Evolutionary conservation across 192 early-diverging fungal genomes (phyloP).

Genomic region (Coemansia furcata): DNA sequence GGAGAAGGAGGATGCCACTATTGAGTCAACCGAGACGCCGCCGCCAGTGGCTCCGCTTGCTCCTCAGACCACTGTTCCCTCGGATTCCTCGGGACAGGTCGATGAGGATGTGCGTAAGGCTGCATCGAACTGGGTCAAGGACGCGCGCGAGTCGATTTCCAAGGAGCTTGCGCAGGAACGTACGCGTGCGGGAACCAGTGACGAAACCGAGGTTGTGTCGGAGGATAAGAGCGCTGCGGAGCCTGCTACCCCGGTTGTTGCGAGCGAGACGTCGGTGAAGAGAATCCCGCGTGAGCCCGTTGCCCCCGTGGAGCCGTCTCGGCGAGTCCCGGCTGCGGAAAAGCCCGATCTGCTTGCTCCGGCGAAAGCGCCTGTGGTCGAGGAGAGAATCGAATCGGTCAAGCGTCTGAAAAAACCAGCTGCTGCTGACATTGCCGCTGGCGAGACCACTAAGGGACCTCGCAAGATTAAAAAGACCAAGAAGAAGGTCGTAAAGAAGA

Average conservation of each 20-base stretch:
- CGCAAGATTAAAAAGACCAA: slow-evolving; percentile 47
- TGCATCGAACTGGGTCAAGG: slow-evolving; percentile 51
- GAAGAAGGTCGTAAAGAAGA: slow-evolving; percentile 43
- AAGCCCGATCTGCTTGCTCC: slow-evolving; percentile 4
- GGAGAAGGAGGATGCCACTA: background rate
- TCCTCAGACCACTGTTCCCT: slow-evolving; percentile 1
- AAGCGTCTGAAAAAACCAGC: slow-evolving; percentile 22
- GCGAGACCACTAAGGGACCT: slow-evolving; percentile 19
- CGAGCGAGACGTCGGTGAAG: background rate
- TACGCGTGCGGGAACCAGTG: slow-evolving; percentile 14
- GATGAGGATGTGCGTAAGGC: slow-evolving; percentile 46
- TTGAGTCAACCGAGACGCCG: background rate
- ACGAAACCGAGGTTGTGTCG: background rate
- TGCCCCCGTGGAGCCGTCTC: background rate
- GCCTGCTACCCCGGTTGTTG: background rate
- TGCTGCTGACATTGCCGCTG: slow-evolving; percentile 4
- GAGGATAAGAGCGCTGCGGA: background rate
- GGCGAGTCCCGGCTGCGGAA: background rate
- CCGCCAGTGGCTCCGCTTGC: background rate
- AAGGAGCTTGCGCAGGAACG: slow-evolving; percentile 50
- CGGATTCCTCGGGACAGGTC: background rate
- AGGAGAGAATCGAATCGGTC: slow-evolving; percentile 3
- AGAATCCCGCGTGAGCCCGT: background rate
- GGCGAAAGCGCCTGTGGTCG: background rate
- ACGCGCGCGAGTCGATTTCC: slow-evolving; percentile 49